Conservation (phyloP, 1,139 yeast species). For the Candida buenavistaensis region DNA sequence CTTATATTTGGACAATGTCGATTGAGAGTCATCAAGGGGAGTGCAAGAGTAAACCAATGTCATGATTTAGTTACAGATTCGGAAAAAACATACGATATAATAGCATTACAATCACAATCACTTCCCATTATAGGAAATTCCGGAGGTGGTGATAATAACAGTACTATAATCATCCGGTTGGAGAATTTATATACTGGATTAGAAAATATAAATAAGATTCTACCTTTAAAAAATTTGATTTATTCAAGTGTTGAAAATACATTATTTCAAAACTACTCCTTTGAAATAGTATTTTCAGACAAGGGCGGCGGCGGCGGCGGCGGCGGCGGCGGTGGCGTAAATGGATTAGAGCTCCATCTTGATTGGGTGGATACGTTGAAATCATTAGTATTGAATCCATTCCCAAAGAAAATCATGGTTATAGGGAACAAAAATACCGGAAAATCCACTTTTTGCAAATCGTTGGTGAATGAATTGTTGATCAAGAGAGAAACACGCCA, state of each 20-base stretch:
- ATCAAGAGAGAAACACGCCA: slow-evolving; percentile 18
- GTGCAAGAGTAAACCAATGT: slow-evolving; percentile 52
- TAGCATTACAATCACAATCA: slow-evolving; percentile 56
- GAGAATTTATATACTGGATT: slow-evolving; percentile 41
- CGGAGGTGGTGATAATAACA: slow-evolving; percentile 20
- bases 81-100: slow-evolving; percentile 25
- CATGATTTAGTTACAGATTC: slow-evolving; percentile 40
- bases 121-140: slow-evolving; percentile 51
- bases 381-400: slow-evolving; percentile 5
- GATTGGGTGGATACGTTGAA: slow-evolving; percentile 21
- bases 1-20: slow-evolving; percentile 60
- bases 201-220: slow-evolving; percentile 46
- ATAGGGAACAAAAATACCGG: slow-evolving; percentile 72
- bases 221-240: slow-evolving; percentile 46
- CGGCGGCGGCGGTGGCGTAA: too few relatives aligned
- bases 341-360: slow-evolving; percentile 24
- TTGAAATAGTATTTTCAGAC: slow-evolving; percentile 36
- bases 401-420: slow-evolving; percentile 27
- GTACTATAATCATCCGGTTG: slow-evolving; percentile 47
- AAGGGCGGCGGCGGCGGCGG: slow-evolving; percentile 29
- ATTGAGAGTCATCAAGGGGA: slow-evolving; percentile 59
- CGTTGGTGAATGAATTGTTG: slow-evolving; percentile 48
- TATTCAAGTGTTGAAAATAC: background rate
- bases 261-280: slow-evolving; percentile 25
- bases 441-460: slow-evolving; percentile 69